Evolutionary conservation across 1,284 basidiomycete genomes (phyloP), one percentile per base, ranked within the genome.

Genomic region (Serendipita sp.): DNA sequence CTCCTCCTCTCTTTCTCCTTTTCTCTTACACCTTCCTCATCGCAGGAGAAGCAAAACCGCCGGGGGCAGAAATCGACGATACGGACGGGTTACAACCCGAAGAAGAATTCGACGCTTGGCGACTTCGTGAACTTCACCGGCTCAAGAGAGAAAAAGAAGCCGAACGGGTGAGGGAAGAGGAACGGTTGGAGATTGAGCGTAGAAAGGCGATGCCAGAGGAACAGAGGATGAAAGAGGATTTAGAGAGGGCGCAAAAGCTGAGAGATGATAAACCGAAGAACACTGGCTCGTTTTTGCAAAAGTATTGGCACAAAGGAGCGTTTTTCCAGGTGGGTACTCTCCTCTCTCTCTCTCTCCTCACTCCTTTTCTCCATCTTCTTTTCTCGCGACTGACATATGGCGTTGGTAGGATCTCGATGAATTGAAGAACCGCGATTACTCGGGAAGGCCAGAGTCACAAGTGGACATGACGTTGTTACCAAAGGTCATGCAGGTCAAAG

Each of bases 271-370:
- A 94, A 74, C 84, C 88, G 1, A 88, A 92, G 69, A 92, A 91
- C 2, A 79, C 89, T 66, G 90, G 93, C 72, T 89, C 85, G 69
- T 98, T 99, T 76, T 74, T 98, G 69, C 93, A 99, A 73, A 98
- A 96, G 75, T 99, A 97, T 73, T 98, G 93, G 83, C 96, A 99
- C 78, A 98, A 97, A 75, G 96, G 96, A 69, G 94, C 93, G 64
- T 99, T 99, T 79, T 93, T 15, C 17, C 13, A 17, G 42, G 17
- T 44, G 12, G 42, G 42, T 13, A 13, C 42, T 44, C 12, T 13
- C 42, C 22, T 22, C 22, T 22, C 22, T 22, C 22, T 22, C 22
- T 22, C 22, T 22, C 22, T 41, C 6, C 72, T 49, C 38, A 4
- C 47, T 34, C 22, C 5, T 22, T 22, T 22, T 22, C 17, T 22